phyloP scores from a whole-genome alignment of 176 grass and related monocot species.

The Ensete ventricosum region DNA sequence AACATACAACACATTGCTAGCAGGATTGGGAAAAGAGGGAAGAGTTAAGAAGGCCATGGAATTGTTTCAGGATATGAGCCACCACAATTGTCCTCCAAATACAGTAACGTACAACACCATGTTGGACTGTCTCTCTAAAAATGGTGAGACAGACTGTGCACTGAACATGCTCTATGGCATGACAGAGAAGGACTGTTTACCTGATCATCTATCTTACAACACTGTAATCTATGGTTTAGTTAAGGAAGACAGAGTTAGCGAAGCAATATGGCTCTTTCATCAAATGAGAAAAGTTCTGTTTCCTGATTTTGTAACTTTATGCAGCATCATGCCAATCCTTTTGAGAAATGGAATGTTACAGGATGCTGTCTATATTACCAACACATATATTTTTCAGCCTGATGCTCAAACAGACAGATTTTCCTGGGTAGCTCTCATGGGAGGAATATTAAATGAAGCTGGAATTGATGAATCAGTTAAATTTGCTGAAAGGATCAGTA shows the following conservation, averaged over 20 bases:
- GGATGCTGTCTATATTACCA: constrained; percentile 48
- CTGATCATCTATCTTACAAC: constrained; percentile 86
- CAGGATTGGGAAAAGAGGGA: constrained; percentile 87
- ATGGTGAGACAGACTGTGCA: constrained; percentile 64
- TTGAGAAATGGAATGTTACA: constrained; percentile 56
- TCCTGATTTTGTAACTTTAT: constrained; percentile 75
- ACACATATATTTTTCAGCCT: constrained; percentile 40
- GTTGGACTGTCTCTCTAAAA: constrained; percentile 87
- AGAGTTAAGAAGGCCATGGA: constrained; percentile 58
- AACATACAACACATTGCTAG: constrained; percentile 77
- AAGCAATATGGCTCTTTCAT: constrained; percentile 70
- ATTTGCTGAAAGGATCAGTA: constrained; percentile 49
- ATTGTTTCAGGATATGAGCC: constrained; percentile 62
- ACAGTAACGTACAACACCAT: constrained; percentile 80
- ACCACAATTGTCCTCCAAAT: constrained; percentile 47
- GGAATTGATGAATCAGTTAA: constrained; percentile 52
- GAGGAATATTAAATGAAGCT: constrained; percentile 72
- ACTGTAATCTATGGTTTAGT: constrained; percentile 66
- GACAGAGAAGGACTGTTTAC: constrained; percentile 46
- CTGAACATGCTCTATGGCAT: constrained; percentile 63
- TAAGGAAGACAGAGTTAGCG: constrained; percentile 59
- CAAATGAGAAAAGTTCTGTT: constrained; percentile 79
- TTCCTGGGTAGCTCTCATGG: constrained; percentile 53
- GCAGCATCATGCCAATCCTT: constrained; percentile 67
- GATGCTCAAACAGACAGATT: constrained; percentile 41